Conservation (phyloP, 2,329 filamentous ascomycete genomes). For the Neonectria punicea region DNA sequence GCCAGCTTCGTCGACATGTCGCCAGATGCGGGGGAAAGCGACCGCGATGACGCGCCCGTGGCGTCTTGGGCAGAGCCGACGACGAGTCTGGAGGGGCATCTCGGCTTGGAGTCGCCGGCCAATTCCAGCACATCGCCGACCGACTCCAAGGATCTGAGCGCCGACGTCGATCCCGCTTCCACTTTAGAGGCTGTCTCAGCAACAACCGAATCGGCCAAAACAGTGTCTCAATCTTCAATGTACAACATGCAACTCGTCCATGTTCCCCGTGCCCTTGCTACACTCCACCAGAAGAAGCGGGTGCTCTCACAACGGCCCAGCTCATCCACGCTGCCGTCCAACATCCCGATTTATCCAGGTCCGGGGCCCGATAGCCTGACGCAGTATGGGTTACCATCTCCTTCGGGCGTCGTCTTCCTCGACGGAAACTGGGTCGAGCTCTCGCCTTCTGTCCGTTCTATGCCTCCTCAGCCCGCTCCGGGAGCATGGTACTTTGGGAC, state of each 20-base stretch:
- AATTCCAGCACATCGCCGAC: not conserved
- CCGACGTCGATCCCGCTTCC: too few species aligned
- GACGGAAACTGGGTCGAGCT: slow-evolving; percentile 1
- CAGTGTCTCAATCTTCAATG: not conserved
- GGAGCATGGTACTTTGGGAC: not conserved
- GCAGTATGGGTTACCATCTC: not conserved
- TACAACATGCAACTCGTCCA: not conserved
- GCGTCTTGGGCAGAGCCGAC: not conserved
- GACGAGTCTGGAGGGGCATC: not conserved
- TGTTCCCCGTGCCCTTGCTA: not conserved
- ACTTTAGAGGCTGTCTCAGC: not conserved
- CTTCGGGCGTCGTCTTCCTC: not conserved
- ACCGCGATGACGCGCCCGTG: not conserved
- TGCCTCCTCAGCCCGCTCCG: not conserved
- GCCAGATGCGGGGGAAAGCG: not conserved
- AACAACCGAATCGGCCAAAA: not conserved
- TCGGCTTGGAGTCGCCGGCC: not conserved
- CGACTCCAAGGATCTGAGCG: not conserved
- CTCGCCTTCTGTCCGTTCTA: not conserved
- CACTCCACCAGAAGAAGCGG: not conserved
- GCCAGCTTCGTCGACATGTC: not conserved
- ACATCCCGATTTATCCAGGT: not conserved
- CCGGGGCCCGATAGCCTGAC: not conserved
- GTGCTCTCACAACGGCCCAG: not conserved
- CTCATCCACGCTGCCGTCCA: not conserved